Base-by-base conservation (phyloP, 371 early-diverging fungal species). In the Nematocida minor region DNA sequence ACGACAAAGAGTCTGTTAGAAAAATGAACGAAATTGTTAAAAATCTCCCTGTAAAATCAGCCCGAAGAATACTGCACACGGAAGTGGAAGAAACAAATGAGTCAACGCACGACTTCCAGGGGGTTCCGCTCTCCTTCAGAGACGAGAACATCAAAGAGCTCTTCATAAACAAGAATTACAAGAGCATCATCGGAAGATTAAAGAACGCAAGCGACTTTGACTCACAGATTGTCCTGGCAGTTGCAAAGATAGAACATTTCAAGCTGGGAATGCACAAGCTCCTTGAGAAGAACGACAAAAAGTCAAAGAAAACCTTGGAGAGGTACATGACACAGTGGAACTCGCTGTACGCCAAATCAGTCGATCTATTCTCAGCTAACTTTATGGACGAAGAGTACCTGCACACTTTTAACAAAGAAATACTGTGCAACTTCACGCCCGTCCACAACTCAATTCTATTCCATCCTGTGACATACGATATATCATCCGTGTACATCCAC, bases 301-400 rank as follows among this genome's bases (percentile, higher is more conserved):
- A 41, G 14, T 32, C 34, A 9, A 34, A 60, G 29, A 47, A 34
- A 46, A 70, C 34, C 4, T n/a, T 60, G 4, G 16, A 4, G 3
- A 53, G 62, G 62, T 70, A 70, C 63, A 31, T 55, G 38, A 36
- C 32, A 11, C 60, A 57, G 22, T 70, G 71, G 71, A 62, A 60
- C 32, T 16, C 18, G 3, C 67, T 70, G 11, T 60, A 70, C 71
- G 22, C n/a, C 0, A n/a, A 20, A 42, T 20, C 60, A 16, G 4
- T 29, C 4, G 48, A 70, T 11, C 22, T 60, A 14, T 70, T 70
- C 34, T 27, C 46, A 47, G 22, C 22, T 25, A 70, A 70, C 34
- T 70, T 20, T 6, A 42, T 70, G n/a, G 32, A 32, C 42, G 31
- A 18, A 25, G 62, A 47, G 4, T 70, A 70, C 27, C 47, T 70